Evolutionary conservation across 148 eudicot species (phyloP).

Genomic region (Nepenthes gracilis): DNA sequence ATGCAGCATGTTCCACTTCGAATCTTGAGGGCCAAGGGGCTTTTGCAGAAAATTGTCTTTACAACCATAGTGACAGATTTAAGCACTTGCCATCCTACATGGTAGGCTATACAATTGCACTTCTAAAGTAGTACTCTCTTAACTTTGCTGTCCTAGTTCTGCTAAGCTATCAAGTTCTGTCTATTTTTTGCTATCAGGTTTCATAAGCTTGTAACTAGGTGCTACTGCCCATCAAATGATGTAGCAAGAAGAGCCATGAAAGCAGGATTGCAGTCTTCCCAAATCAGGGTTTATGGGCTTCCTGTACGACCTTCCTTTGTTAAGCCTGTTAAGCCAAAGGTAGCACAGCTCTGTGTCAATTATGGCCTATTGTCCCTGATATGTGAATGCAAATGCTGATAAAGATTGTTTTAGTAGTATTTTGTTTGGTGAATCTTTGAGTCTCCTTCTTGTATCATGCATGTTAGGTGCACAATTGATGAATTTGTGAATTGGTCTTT

Average conservation of each 20-base stretch:
- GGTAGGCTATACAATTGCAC: slow-evolving; percentile 31
- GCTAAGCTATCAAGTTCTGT: not conserved
- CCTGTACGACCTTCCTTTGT: slow-evolving; percentile 97
- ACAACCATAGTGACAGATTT: slow-evolving; percentile 91
- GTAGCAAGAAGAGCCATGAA: slow-evolving; percentile 77
- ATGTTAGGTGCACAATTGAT: no score
- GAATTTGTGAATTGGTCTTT: no score
- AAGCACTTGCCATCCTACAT: slow-evolving; percentile 96
- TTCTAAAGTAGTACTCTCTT: not conserved
- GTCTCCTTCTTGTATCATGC: no score
- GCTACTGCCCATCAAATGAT: slow-evolving; percentile 94
- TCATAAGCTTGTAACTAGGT: slow-evolving; percentile 98
- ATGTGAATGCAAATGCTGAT: not conserved
- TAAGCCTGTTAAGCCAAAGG: slow-evolving; percentile 78
- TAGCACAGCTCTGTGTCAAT: slow-evolving; percentile 12
- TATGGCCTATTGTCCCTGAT: not conserved
- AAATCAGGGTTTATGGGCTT: slow-evolving; percentile 91
- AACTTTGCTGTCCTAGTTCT: not conserved
- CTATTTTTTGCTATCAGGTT: slow-evolving; percentile 41
- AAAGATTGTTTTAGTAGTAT: no score
- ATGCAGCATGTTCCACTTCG: slow-evolving; percentile 99
- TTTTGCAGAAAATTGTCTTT: slow-evolving; percentile 81
- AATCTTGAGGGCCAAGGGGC: slow-evolving; percentile 75
- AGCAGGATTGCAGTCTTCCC: slow-evolving; percentile 81
- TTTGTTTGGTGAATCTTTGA: no score